These are phyloP conservation scores for Xylaria sp. DNA, from an alignment of 2,329 filamentous ascomycete species.

Conservation along the genomic window DNA sequence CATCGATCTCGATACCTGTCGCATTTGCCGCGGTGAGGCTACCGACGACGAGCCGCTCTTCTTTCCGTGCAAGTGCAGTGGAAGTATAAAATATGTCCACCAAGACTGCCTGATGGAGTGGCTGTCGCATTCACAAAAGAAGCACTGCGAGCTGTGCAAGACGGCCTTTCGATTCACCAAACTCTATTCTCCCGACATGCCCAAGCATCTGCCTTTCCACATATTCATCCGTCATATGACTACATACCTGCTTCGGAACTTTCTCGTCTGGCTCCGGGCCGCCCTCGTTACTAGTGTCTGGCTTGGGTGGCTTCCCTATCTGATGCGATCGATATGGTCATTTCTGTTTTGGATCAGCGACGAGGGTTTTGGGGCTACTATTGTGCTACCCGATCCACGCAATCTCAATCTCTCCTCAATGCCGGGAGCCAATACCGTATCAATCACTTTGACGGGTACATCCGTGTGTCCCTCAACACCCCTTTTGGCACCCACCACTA, in stretches of 20 bases:
- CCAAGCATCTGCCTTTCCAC: conserved; percentile 79
- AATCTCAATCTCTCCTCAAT: conserved; percentile 45
- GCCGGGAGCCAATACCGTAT: conserved; percentile 36
- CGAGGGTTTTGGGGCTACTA: conserved; percentile 66
- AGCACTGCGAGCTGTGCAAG: conserved; percentile 99
- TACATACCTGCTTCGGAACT: conserved; percentile 75
- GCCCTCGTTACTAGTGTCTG: conserved; percentile 85
- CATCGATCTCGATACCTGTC: conserved; percentile 77
- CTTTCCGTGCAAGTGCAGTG: conserved; percentile 98
- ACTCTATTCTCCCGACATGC: conserved; percentile 95
- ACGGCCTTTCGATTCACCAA: conserved; percentile 98
- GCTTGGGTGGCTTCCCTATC: conserved; percentile 88
- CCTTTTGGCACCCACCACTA: conserved; percentile 53
- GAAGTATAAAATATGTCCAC: conserved; percentile 98
- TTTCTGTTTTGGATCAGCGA: conserved; percentile 96
- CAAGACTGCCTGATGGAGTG: conserved; percentile 99
- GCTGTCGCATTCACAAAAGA: conserved; percentile 98
- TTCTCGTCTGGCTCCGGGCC: conserved; percentile 82
- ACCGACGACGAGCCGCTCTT: conserved; percentile 87
- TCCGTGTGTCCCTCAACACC: conserved; percentile 56
- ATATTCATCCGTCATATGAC: conserved; percentile 84
- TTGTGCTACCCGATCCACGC: conserved; percentile 48
- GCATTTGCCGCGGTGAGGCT: conserved; percentile 94
- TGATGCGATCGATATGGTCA: conserved; percentile 92
- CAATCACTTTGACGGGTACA: conserved; percentile 45